A percentile compares a stretch with the other conserved stretches of the same genome.
phyloP scores from a whole-genome alignment of 495 filamentous ascomycete species.

The Bombardia bombarda region DNA sequence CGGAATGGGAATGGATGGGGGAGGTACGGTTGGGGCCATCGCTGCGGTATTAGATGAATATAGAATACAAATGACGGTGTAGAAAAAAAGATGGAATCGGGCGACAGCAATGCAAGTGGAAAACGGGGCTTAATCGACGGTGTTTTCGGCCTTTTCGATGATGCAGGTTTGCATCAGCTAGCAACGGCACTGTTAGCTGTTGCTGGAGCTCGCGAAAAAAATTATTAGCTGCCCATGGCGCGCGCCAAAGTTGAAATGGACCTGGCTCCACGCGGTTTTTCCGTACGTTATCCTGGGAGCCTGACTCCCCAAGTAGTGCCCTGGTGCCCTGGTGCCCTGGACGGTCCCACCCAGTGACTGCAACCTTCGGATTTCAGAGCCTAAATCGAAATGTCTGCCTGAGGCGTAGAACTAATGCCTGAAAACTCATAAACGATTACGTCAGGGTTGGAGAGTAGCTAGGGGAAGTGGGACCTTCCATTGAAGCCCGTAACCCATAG shows the following conservation, averaged over 20 bases:
- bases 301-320: background rate
- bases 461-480: no score
- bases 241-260: background rate
- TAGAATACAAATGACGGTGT: no score
- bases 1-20: conserved; percentile 19
- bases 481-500: no score
- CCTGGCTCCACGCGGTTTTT: conserved; percentile 1
- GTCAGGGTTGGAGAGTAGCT: no score
- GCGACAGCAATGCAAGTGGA: background rate
- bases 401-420: background rate
- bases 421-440: background rate
- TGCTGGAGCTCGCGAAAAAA: conserved; percentile 10
- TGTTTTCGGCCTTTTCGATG: conserved; percentile 1
- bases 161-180: conserved; percentile 20
- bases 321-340: background rate
- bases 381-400: background rate
- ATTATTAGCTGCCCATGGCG: conserved; percentile 9
- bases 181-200: background rate
- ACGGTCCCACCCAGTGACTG: no score
- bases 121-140: conserved; percentile 9
- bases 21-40: conserved; percentile 23
- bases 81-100: background rate
- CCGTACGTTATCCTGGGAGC: background rate
- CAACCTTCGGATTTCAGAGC: no score
- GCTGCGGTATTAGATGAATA: background rate